Evolutionary conservation across 306 rosid species (phyloP), one percentile per base, ranked within the genome.

Genomic region (Oemleria cerasiformis): DNA sequence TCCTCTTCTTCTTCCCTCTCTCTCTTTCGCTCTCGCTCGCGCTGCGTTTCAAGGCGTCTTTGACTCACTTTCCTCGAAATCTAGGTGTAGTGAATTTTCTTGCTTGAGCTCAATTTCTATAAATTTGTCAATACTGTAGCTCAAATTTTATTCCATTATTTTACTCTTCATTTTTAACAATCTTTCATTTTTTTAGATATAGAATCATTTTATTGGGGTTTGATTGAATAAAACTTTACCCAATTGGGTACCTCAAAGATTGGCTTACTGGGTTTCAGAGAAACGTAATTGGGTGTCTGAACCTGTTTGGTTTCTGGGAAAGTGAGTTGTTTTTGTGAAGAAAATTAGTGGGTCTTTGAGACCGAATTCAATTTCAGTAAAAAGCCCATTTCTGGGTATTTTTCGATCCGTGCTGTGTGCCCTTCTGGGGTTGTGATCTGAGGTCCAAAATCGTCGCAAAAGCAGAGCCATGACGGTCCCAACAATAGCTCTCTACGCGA

Each of bases 401-500:
- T 49, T 8, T 49, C n/a, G 19, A 49, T 6, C 16, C 15, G 20
- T 49, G 20, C 8, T 45, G 17, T 45, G 50, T 30, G 36, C 50
- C 14, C 50, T 12, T 55, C 64, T 70, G 39, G 63, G 56, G 4
- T 70, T 51, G 48, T 42, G 75, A 54, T 72, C 60, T 40, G 60
- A 62, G 54, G 16, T 11, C 61, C 70, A 16, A 60, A 53, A 14
- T 30, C 39, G 38, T 13, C 36, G 8, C 63, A 41, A 44, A 14
- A 20, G 15, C 43, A 55, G 44, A 75, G 54, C 73, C 78, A 89
- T 95, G 97, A 86, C 85, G 70, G 97, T 91, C 17, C 96, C 99
- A 4, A 88, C 96, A 5, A 89, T 91, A 61, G 92, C 96, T 36
- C 78, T 95, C 1, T 91, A 91, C 85, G 88, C 96, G 38, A 94